phyloP scores from a whole-genome alignment of 352 stramenopile genomes.

The Phytophthora pseudosyringae region DNA sequence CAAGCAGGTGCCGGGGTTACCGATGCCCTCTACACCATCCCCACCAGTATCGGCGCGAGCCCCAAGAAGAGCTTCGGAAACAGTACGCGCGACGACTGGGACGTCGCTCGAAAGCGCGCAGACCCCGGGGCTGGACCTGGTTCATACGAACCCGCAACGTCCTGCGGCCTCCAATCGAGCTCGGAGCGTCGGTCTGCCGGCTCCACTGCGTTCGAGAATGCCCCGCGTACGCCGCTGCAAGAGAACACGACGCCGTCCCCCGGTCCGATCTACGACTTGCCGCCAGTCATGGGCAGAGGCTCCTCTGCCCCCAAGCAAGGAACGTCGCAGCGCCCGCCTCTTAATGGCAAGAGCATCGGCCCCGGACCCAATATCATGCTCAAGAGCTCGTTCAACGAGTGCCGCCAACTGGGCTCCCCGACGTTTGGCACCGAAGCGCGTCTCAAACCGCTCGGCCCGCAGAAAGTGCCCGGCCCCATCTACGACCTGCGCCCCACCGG shows the following conservation, averaged over 20 bases:
- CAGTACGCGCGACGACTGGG: constrained; percentile 83
- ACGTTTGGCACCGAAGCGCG: constrained; percentile 79
- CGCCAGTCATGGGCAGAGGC: constrained; percentile 48
- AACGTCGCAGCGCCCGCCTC: constrained; percentile 55
- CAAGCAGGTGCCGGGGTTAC: constrained; percentile 58
- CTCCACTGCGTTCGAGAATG: constrained; percentile 73
- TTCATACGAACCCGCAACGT: constrained; percentile 64
- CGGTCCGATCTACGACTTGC: constrained; percentile 79
- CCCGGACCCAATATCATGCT: constrained; percentile 74
- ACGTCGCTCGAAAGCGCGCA: constrained; percentile 59
- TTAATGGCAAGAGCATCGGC: constrained; percentile 60
- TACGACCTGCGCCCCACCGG: constrained; percentile 75
- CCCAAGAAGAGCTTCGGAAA: constrained; percentile 81
- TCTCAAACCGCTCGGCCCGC: constrained; percentile 32
- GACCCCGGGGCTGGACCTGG: constrained; percentile 73
- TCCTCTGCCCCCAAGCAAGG: constrained; percentile 64
- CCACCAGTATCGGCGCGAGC: constrained; percentile 58
- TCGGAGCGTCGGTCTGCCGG: constrained; percentile 57
- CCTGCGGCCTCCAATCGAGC: constrained; percentile 66
- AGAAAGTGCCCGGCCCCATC: constrained; percentile 61
- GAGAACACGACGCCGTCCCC: constrained; percentile 71
- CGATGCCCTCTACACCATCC: constrained; percentile 78
- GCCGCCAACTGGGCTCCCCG: constrained; percentile 52
- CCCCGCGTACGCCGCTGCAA: constrained; percentile 45
- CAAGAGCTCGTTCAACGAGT: constrained; percentile 57